phyloP scores from a whole-genome alignment of 2,329 filamentous ascomycete genomes.

The Sarocladiaceae sp. region DNA sequence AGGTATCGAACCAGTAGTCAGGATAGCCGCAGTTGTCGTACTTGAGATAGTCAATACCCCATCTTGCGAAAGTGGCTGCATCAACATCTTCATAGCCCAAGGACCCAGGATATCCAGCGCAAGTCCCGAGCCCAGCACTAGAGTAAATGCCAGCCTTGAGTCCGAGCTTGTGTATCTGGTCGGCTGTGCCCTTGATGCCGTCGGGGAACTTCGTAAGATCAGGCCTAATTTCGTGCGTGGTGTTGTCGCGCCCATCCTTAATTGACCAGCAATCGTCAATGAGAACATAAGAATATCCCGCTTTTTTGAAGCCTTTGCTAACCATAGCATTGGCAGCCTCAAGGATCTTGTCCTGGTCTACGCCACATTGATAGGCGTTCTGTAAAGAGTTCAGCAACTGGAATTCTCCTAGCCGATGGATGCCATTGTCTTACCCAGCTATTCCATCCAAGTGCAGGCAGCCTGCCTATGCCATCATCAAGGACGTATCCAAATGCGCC shows the following conservation, averaged over 20 bases:
- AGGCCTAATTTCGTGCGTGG: conserved; percentile 36
- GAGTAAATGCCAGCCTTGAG: conserved; percentile 60
- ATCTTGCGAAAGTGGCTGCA: conserved; percentile 49
- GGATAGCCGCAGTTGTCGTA: conserved; percentile 45
- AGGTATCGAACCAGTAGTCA: conserved; percentile 26
- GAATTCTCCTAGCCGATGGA: no score
- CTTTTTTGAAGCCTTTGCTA: conserved; percentile 41
- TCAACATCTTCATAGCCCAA: conserved; percentile 52
- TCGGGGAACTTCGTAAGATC: conserved; percentile 48
- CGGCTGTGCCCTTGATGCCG: conserved; percentile 48
- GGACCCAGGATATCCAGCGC: conserved; percentile 34
- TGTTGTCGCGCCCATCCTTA: conserved; percentile 31
- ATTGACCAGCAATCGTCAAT: conserved; percentile 58
- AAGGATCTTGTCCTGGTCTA: conserved; percentile 43
- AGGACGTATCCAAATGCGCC: no score
- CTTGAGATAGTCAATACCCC: conserved; percentile 46
- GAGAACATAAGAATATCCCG: conserved; percentile 53
- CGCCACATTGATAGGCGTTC: conserved; percentile 46
- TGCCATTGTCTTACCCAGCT: no score
- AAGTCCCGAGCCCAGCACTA: conserved; percentile 36
- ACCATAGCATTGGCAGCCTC: conserved; percentile 40
- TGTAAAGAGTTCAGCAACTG: no score
- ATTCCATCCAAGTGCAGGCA: conserved; percentile 42
- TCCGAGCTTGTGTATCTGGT: conserved; percentile 47
- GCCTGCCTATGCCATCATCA: conserved; percentile 11